A percentile compares a stretch with the other conserved stretches of the same genome.
phyloP scores from a whole-genome alignment of 2,329 filamentous ascomycete genomes.

The Dothistroma septosporum region DNA sequence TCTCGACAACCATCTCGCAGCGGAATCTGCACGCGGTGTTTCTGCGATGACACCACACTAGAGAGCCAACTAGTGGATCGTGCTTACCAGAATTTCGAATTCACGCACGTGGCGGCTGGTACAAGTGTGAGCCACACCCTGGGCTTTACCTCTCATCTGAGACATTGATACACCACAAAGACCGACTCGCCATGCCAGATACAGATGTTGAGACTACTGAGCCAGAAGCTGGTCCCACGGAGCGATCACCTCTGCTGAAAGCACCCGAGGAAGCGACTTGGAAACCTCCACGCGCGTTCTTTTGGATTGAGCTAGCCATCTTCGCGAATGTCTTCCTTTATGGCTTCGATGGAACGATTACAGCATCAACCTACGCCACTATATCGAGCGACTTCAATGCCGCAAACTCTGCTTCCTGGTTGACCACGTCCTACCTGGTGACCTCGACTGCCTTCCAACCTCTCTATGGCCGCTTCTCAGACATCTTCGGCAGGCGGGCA shows the following conservation, averaged over 20 bases:
- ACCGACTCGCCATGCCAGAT: not conserved
- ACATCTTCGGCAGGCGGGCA: slow-evolving; percentile 47
- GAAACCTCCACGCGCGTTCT: slow-evolving; percentile 19
- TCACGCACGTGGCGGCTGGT: not conserved
- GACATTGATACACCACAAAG: not conserved
- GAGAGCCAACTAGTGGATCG: not conserved
- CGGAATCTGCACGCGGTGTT: not conserved
- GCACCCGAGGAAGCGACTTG: slow-evolving; percentile 20
- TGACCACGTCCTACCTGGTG: slow-evolving; percentile 51
- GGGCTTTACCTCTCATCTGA: not conserved
- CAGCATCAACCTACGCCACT: slow-evolving; percentile 19
- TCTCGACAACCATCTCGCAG: not conserved
- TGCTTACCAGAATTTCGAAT: not conserved
- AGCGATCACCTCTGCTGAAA: slow-evolving; percentile 17
- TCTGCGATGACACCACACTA: not conserved
- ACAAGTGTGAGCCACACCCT: not conserved
- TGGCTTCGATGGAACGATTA: slow-evolving; percentile 22
- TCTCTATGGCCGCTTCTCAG: slow-evolving; percentile 51
- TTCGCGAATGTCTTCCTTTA: slow-evolving; percentile 24
- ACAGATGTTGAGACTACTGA: not conserved
- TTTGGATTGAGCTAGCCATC: slow-evolving; percentile 23
- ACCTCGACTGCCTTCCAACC: slow-evolving; percentile 62
- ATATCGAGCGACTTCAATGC: slow-evolving; percentile 44
- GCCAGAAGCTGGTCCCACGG: not conserved
- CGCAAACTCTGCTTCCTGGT: slow-evolving; percentile 39